phyloP scores from a whole-genome alignment of 768 basidiomycete species.

The Asterophora parasitica region DNA sequence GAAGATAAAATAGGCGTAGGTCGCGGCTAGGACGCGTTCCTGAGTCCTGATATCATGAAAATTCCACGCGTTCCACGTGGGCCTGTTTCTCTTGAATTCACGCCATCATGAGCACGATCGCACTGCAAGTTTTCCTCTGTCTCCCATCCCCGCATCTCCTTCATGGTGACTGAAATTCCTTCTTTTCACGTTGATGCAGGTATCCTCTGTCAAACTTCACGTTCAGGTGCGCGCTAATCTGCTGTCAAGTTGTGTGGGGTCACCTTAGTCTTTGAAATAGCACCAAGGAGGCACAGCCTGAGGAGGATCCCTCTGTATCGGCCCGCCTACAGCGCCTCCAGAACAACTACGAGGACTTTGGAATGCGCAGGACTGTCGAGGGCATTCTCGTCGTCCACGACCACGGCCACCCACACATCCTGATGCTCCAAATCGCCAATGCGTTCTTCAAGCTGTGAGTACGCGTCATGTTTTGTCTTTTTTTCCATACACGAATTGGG shows the following conservation, averaged over 20 bases:
- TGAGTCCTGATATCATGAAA: too few relatives aligned
- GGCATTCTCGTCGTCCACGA: slow-evolving; percentile 89
- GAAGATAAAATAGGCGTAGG: background rate
- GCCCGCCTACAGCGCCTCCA: slow-evolving; percentile 91
- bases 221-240: slow-evolving; percentile 59
- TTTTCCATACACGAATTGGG: background rate
- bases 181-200: slow-evolving; percentile 27
- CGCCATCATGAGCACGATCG: slow-evolving; percentile 44
- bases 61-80: slow-evolving; percentile 16
- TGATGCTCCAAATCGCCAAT: slow-evolving; percentile 98
- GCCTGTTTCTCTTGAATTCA: background rate
- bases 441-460: slow-evolving; percentile 97
- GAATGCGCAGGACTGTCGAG: slow-evolving; percentile 94
- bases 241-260: slow-evolving; percentile 4
- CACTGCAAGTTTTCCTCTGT: slow-evolving; percentile 31
- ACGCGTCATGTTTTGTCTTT: slow-evolving; percentile 2
- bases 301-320: slow-evolving; percentile 95
- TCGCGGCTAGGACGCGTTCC: too few relatives aligned
- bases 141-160: background rate
- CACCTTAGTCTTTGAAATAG: slow-evolving; percentile 33
- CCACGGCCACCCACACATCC: slow-evolving; percentile 94
- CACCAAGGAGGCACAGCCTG: slow-evolving; percentile 94
- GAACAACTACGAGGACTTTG: slow-evolving; percentile 95
- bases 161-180: slow-evolving; percentile 5
- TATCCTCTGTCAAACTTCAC: slow-evolving; percentile 90